Evolutionary conservation across 1,284 basidiomycete species (phyloP), one percentile per base, ranked within the genome.

Genomic region (Microbotryomycetes sp.): DNA sequence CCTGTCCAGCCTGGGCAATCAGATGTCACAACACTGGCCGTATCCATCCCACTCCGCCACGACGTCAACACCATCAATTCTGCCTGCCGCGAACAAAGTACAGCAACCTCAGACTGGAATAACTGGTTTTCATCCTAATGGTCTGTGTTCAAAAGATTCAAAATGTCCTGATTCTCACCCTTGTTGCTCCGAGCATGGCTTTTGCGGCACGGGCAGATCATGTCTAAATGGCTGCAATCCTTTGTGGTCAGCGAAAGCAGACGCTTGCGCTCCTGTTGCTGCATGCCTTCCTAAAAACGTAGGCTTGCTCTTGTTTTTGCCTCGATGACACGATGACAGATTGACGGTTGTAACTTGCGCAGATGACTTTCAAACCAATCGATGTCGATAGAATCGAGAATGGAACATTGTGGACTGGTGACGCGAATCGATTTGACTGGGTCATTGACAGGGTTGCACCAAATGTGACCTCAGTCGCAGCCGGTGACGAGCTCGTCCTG

Each of bases 151-250:
- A 19, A 12, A 6, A 19, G 3, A 69, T 62, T 4, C 26, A 68
- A 16, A 77, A 68, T 88, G 87, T 70, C 79, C 83, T 19, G 71
- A 78, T 1, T 75, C 77, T 15, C 81, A 81, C 2, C 87, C 87
- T 5, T 89, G 87, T 74, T 88, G 87, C 77, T 86, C 85, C 72
- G 83, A 87, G 79, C 87, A 81, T 67, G 86, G 87, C 4, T 88
- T 83, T 71, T 89, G 87, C 71, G 85, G 86, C 5, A 77, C 74
- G 19, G 84, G 80, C 2, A 42, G 67, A 5, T 89, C 84, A 75
- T 90, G 88, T 71, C 77, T 89, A 29, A 87, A 86, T 49, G 89
- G 89, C 12, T 92, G 89, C 76, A 83, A 91, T 71, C 87, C 89
- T 9, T 79, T 88, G 49, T 71, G 68, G 45, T 90, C 88, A 1